Conservation (phyloP, 495 filamentous ascomycete species). For the Parathielavia appendiculata region DNA sequence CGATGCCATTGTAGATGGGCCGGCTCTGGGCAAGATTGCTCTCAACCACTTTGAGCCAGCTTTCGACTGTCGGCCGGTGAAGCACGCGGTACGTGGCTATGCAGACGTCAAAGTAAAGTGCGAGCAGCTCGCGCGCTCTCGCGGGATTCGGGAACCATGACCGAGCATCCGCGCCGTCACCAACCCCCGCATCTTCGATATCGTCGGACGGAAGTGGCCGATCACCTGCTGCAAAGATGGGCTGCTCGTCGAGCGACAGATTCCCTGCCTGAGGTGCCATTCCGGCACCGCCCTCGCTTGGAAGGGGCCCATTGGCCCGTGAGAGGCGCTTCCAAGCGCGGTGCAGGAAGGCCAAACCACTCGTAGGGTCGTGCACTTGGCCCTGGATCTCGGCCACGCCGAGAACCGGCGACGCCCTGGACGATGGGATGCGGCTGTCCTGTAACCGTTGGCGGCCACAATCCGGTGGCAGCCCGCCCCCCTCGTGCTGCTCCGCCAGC, state of each 20-base stretch:
- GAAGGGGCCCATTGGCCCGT: background rate
- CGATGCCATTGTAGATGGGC: background rate
- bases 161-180: background rate
- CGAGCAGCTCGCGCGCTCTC: background rate
- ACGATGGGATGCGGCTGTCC: background rate
- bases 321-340: constrained; percentile 3
- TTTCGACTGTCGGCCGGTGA: background rate
- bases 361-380: background rate
- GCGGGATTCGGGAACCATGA: background rate
- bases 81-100: background rate
- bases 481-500: background rate
- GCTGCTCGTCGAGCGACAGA: background rate
- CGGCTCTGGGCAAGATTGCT: background rate
- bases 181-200: too few species aligned
- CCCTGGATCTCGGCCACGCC: background rate
- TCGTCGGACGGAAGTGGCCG: background rate
- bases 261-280: background rate
- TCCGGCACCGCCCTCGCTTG: background rate
- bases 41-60: background rate
- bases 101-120: background rate
- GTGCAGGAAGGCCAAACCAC: background rate
- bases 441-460: background rate
- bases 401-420: background rate
- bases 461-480: background rate
- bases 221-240: background rate